These are phyloP conservation scores for Syzygium aqueum DNA, from an alignment of 345 rosid genomes.

Conservation along the genomic window DNA sequence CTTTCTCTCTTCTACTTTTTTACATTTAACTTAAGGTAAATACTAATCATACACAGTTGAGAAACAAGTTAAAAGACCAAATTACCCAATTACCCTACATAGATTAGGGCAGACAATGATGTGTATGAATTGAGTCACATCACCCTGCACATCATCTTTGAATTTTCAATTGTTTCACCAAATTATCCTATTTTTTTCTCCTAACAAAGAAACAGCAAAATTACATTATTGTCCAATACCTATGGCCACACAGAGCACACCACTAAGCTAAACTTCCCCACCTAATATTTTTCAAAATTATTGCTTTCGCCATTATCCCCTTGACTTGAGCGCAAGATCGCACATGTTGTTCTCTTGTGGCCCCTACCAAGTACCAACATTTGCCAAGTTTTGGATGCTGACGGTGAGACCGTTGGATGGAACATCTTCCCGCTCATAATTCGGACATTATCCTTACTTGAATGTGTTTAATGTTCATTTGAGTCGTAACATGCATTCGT, in stretches of 20 bases:
- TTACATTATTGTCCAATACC: background rate
- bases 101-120: background rate
- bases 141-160: background rate
- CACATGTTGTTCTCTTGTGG: background rate
- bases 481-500: background rate
- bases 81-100: background rate
- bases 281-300: background rate
- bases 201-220: background rate
- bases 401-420: too few relatives aligned
- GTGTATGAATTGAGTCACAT: background rate
- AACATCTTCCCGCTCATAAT: background rate
- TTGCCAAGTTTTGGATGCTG: too few relatives aligned
- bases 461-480: background rate
- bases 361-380: background rate
- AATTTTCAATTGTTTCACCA: background rate
- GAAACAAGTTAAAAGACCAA: background rate
- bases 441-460: background rate
- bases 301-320: background rate
- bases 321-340: background rate
- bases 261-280: background rate
- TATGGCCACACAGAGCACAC: background rate
- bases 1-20: too few relatives aligned
- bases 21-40: background rate
- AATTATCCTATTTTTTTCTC: background rate
- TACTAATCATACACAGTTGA: background rate